A percentile compares a stretch with the other conserved stretches of the same genome.
Evolutionary conservation across 352 stramenopile species (phyloP).

Genomic region (Aphanomyces invadans): DNA sequence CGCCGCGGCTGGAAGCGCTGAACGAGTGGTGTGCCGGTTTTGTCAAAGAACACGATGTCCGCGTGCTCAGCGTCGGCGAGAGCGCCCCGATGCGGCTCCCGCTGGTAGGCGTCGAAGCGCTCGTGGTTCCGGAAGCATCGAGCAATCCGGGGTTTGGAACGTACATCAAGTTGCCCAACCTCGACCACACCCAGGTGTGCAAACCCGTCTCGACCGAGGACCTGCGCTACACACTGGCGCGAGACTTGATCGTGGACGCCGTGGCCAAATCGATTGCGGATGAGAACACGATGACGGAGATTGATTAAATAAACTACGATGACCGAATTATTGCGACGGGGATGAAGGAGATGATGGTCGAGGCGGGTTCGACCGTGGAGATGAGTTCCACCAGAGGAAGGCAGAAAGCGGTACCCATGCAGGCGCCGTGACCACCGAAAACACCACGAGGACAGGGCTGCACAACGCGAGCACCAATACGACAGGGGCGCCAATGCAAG

Average conservation of each 20-base stretch:
- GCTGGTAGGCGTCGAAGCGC: slow-evolving; percentile 57
- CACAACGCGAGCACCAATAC: slow-evolving; percentile 14
- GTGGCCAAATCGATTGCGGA: neutral
- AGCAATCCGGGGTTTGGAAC: slow-evolving; percentile 67
- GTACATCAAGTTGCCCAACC: slow-evolving; percentile 48
- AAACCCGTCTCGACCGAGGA: slow-evolving; percentile 55
- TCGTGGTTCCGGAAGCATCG: slow-evolving; percentile 59
- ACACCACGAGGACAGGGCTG: slow-evolving; percentile 10
- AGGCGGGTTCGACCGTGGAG: neutral
- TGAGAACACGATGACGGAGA: neutral
- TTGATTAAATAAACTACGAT: slow-evolving; percentile 8
- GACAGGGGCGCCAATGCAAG: slow-evolving; percentile 12
- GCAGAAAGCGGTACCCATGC: neutral
- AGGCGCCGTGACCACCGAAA: neutral
- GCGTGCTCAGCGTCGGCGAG: slow-evolving; percentile 61
- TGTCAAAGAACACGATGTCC: slow-evolving; percentile 37
- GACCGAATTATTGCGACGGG: neutral
- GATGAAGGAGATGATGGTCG: neutral
- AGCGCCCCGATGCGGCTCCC: slow-evolving; percentile 50
- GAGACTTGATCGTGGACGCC: slow-evolving; percentile 44
- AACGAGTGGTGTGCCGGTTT: slow-evolving; percentile 64
- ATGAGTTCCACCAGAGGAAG: neutral
- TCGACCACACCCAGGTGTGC: slow-evolving; percentile 71
- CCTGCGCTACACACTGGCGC: slow-evolving; percentile 48
- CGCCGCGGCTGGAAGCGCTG: slow-evolving; percentile 63